Evolutionary conservation across 140 eudicot species (phyloP).

Genomic region (Bidens hawaiensis): DNA sequence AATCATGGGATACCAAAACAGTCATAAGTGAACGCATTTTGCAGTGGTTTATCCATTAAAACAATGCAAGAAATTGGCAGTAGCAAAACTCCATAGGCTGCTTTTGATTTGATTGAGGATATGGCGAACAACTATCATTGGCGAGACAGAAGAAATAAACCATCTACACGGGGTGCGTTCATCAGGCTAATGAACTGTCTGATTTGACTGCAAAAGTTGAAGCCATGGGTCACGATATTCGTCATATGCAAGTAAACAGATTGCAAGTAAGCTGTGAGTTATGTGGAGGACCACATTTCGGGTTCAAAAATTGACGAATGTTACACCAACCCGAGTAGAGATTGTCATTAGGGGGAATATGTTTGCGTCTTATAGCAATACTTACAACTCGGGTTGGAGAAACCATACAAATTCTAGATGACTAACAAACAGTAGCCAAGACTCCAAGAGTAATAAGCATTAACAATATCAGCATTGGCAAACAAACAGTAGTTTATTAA

Average conservation of each 20-base stretch:
- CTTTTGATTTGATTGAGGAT: background rate
- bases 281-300: background rate
- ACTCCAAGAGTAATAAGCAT: background rate
- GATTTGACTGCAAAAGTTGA: background rate
- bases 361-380: background rate
- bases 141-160: background rate
- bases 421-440: background rate
- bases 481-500: no score
- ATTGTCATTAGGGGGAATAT: no score
- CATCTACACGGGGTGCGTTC: background rate
- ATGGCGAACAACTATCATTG: background rate
- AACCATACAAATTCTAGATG: background rate
- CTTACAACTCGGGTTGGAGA: background rate
- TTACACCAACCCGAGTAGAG: no score
- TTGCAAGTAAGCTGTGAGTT: background rate
- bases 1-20: background rate
- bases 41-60: background rate
- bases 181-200: background rate
- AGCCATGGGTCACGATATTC: no score
- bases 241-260: background rate
- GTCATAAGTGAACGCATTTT: background rate
- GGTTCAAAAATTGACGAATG: background rate
- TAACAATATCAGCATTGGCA: background rate
- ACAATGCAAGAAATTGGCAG: background rate
- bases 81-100: background rate